Evolutionary conservation across 768 basidiomycete species (phyloP), one percentile per base, ranked within the genome.

Genomic region (Lactarius hatsudake): DNA sequence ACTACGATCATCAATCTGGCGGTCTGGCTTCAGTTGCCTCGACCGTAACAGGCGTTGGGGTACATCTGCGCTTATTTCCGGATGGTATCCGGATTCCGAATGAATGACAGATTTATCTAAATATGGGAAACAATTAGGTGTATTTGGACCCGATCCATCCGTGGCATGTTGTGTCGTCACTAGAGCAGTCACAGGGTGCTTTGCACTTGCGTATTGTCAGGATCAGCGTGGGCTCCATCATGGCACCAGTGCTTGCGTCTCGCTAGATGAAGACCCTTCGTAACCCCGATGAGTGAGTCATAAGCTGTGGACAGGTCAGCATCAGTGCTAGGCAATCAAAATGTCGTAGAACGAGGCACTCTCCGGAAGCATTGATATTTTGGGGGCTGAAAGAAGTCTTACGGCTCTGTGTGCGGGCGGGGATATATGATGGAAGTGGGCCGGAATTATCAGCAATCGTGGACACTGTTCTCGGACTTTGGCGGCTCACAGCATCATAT

Each of bases 391-490:
- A 51, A 51, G 10, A 23, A 23, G 23, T 51, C 12, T 42, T 42
- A 42, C 15, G 42, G 20, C 5, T n/a, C 45, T 15, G 12, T 40
- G 5, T 18, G 38, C 40, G 10, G 51, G 23, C n/a, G 38, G 64
- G 28, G 64, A 61, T 55, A 15, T 45, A 30, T n/a, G 36, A 9
- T 5, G 45, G 13, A 38, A 18, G 34, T 57, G 32, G 32, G 48
- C 45, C 58, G 64, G 59, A 54, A n/a, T 60, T 34, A 42, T 54
- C 36, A 12, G 32, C 28, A 30, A n/a, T 12, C 28, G 36, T 30
- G 57, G 43, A 28, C 36, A 40, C 10, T n/a, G 20, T 45, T 59
- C 48, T 60, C 64, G 64, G 64, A 65, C 64, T 65, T 65, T 53
- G 8, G 3, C 32, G 48, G 48, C 1, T 51, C n/a, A 42, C 42